Base-by-base conservation (phyloP, 352 stramenopile genomes). In the Pythium sukuiense region DNA sequence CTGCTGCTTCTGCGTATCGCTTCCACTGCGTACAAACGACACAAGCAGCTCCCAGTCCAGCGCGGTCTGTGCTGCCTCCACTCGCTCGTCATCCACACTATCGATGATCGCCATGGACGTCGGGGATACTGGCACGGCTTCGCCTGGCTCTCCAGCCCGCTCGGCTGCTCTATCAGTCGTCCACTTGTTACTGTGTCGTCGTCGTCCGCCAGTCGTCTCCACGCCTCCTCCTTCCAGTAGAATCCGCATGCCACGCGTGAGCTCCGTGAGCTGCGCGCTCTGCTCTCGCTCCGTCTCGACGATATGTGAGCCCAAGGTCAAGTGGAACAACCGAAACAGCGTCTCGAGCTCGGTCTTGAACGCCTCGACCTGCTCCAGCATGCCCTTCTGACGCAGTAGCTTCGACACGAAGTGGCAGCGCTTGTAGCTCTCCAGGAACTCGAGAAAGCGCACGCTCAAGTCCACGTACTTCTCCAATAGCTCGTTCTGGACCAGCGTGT, bases 301-400 rank as follows among this genome's bases (percentile, higher is more conserved):
- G 35, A 61, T 52, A 26, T 61, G 55, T 14, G 55, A 49, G n/a
- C 55, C 37, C 35, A 61, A 39, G 20, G 37, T 26, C 30, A 61
- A 43, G 29, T 61, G 55, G 55, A 52, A 61, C 13, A 27, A 20
- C 24, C 29, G 33, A 37, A 61, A 53, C 11, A 61, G 33, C 55
- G 55, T 27, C 35, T 61, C 55, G n/a, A 61, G 55, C 35, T 61
- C 37, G 11, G 2, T 13, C 11, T 61, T 49, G 37, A 61, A 61
- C 1, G 13, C 24, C 24, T 30, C 55, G 12, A 61, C 37, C 16
- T 49, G 12, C 26, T 52, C 55, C n/a, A 61, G 37, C 55, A 61
- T 52, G 3, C 9, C 18, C 14, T 49, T 33, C 35, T 60, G 55
- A 24, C 35, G 32, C 18, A 60, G 18, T 2, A 60, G n/a, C 27